Evolutionary conservation across 805 yeast species (phyloP), one percentile per base, ranked within the genome.

Genomic region (Metschnikowia dekortorum): DNA sequence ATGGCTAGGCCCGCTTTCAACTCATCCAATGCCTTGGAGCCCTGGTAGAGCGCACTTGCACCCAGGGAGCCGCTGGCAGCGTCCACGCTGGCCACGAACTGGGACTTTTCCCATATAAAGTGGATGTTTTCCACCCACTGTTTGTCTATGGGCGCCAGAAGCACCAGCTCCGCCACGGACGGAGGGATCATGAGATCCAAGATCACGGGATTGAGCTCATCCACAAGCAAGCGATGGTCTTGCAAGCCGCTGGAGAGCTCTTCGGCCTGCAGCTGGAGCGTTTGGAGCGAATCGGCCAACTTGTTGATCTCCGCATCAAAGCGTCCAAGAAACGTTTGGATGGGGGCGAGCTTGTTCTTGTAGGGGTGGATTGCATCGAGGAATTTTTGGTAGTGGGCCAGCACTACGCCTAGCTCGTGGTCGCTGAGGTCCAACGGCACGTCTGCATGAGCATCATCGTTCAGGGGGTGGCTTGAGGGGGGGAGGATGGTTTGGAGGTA

Each of bases 181-280:
- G 96, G 94, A 0, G 97, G 87, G 7, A 91, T 80, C 52, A 87
- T 71, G 34, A 87, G 70, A 55, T 87, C 91, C 36, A 85, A 77
- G 0, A 90, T 83, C n/a, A 88, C 69, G 0, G 96, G 96, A 16
- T 86, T 81, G 50, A 90, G 76, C 46, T 73, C 73, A 26, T 70
- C 75, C 5, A 66, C 65, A 11, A 66, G 44, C 2, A 55, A 46
- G 1, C 64, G 60, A 49, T 70, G 74, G 33, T 53, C 37, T 13
- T 60, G 57, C 13, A 70, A 57, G 38, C 66, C 66, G 13, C 56
- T 48, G 2, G 73, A 58, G 28, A 73, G 53, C 29, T 61, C 62
- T 13, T 55, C 54, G n/a, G 74, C 68, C 47, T 71, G 67, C 35
- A 66, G 59, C 47, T 71, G 73, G 8, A 73, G 61, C 11, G 67